These are phyloP conservation scores for Cutaneotrichosporon sp. DNA, from an alignment of 1,284 basidiomycete genomes.

Conservation along the genomic window DNA sequence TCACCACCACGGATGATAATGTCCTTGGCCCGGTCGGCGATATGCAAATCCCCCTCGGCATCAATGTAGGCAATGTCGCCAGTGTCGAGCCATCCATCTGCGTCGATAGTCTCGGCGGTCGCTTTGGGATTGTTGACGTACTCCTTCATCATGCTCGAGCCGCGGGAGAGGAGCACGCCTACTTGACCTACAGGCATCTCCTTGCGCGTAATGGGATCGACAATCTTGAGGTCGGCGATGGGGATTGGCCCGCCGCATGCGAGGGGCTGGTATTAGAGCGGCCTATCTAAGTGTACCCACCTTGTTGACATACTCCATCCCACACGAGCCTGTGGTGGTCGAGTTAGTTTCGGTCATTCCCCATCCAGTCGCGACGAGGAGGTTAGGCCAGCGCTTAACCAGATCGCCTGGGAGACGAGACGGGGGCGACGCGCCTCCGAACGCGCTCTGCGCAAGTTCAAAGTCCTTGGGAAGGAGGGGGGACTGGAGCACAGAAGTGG, in stretches of 20 bases:
- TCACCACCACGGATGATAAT: slow-evolving; percentile 51
- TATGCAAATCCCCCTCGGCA: slow-evolving; percentile 41
- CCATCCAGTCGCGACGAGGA: slow-evolving; percentile 31
- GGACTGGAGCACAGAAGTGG: slow-evolving; percentile 37
- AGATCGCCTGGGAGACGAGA: slow-evolving; percentile 36
- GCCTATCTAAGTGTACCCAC: slow-evolving; percentile 22
- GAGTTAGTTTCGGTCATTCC: slow-evolving; percentile 50
- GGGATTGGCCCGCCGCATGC: slow-evolving; percentile 37
- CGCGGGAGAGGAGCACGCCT: slow-evolving; percentile 40
- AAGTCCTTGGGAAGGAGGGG: slow-evolving; percentile 33
- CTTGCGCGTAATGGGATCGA: slow-evolving; percentile 34
- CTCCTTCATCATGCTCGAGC: slow-evolving; percentile 48
- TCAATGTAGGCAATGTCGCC: slow-evolving; percentile 46
- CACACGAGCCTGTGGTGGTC: slow-evolving; percentile 38
- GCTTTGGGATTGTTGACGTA: slow-evolving; percentile 44
- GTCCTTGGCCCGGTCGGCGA: slow-evolving; percentile 44
- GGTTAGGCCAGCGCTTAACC: slow-evolving; percentile 35
- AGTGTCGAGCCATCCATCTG: slow-evolving; percentile 48
- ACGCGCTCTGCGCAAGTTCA: slow-evolving; percentile 39
- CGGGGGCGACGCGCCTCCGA: slow-evolving; percentile 46
- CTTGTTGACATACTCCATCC: slow-evolving; percentile 39
- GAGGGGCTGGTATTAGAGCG: slow-evolving; percentile 10
- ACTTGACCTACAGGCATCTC: slow-evolving; percentile 27
- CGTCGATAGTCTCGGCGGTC: slow-evolving; percentile 35
- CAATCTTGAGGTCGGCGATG: slow-evolving; percentile 38